Evolutionary conservation across 2,329 filamentous ascomycete genomes (phyloP), one percentile per base, ranked within the genome.

Genomic region (Colletotrichum salicis): DNA sequence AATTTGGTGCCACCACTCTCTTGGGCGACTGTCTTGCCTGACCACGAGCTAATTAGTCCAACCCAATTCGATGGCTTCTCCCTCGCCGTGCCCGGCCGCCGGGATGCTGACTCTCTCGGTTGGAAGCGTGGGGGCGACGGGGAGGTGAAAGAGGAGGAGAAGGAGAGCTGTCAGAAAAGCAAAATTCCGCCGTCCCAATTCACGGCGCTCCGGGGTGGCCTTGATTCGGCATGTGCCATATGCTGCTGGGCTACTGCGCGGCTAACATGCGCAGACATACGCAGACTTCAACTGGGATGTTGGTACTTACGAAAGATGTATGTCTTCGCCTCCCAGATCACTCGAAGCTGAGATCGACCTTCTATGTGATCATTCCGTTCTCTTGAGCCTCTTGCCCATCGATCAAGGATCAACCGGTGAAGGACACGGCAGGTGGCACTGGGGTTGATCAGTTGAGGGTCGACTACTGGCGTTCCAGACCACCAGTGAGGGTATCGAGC

Each of bases 161-260:
- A 41, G 37, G 15, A 62, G 33, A 60, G 58, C 52, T 59, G 64
- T 68, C 59, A 69, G 12, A 71, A 69, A 55, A 69, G 54, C 31
- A 69, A 48, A 22, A n/a, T 51, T 68, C 33, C 58, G 65, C 64
- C 58, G 51, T 68, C 41, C 41, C 7, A 7, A 62, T 58, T 61
- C 64, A 45, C 45, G 19, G 45, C 35, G n/a, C n/a, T 29, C 60
- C 55, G 52, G 61, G 66, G 5, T 55, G 29, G 35, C 41, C 54
- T 58, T 58, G 24, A 63, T 54, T 62, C 54, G 64, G 69, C 69
- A 71, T 68, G 41, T 63, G 58, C 52, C 58, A 37, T 54, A 10
- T 24, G n/a, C 22, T 35, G 27, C 37, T 27, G 33, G 45, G 37
- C 48, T 63, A 37, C 60, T 11, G 60, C 48, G 51, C 60, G 31